Evolutionary conservation across 106 monocot species (phyloP).

Genomic region (Triglochin maritima): DNA sequence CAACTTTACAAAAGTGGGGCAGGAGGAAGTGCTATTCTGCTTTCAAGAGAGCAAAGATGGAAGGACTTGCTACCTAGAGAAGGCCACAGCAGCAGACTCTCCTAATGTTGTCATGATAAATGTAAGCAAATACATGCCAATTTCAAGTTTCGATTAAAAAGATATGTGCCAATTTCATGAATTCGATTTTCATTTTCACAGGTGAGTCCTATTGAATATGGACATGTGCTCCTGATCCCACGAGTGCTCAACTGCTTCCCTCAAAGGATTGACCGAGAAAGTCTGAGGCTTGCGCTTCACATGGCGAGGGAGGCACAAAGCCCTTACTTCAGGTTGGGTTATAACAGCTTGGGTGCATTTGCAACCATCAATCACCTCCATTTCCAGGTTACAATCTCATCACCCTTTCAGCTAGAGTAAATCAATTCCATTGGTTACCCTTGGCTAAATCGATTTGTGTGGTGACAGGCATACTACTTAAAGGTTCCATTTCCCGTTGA

Average conservation of each 20-base stretch:
- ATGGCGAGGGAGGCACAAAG: conserved; percentile 25
- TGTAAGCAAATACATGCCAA: conserved; percentile 9
- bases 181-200: neutral
- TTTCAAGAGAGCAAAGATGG: conserved; percentile 30
- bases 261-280: conserved; percentile 23
- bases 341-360: conserved; percentile 33
- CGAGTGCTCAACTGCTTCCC: conserved; percentile 19
- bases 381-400: conserved; percentile 17
- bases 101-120: conserved; percentile 44
- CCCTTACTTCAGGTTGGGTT: conserved; percentile 25
- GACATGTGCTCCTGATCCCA: conserved; percentile 27
- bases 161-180: neutral
- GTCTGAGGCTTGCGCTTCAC: conserved; percentile 25
- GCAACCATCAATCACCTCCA: conserved; percentile 38
- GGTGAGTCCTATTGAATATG: conserved; percentile 34
- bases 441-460: neutral
- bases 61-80: conserved; percentile 9
- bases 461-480: conserved; percentile 30
- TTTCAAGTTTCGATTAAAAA: neutral
- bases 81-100: conserved; percentile 2
- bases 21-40: conserved; percentile 39
- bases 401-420: no score
- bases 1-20: conserved; percentile 52
- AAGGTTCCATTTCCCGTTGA: conserved; percentile 30
- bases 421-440: no score